Base-by-base conservation (phyloP, 148 eudicot species). In the Linanthus parryae region DNA sequence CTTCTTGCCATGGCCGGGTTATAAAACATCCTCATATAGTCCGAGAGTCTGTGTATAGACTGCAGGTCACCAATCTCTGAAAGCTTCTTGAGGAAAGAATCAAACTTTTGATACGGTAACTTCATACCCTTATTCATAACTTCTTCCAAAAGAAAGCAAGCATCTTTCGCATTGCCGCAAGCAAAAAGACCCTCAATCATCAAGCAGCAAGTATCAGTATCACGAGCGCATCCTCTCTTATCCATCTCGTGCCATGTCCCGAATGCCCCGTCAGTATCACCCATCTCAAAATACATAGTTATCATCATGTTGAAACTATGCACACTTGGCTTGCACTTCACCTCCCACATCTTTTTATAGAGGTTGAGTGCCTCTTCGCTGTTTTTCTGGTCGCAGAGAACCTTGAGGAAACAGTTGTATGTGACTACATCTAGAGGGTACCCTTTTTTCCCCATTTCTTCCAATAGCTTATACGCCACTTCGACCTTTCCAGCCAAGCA, bases 341-440 rank as follows among this genome's bases (percentile, higher is more conserved):
- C 70, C 63, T 71, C 84, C 64, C 67, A 51, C 87, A 92, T 87
- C 63, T 64, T 81, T 24, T 54, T 16, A 53, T 79, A 92, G 34
- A 88, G 82, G 52, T 68, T 69, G 38, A 79, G 41, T 8, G 88
- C 94, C 64, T 84, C 96, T 33, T 68, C 78, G 19, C 74, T 66
- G 46, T 73, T 61, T 61, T 74, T 88, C 40, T 65, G 72, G 47
- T 92, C 94, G 62, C 99, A 92, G 31, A 92, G 80, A 63, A 92
- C 99, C 67, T 87, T 84, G 17, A 92, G 85, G 58, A 92, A 87
- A 71, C 96, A 92, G 55, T 92, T 92, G 69, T 79, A 88, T 15
- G 99, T 77, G 31, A 92, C 96, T 22, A 92, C 81, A 72, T 92
- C 99, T 8, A 85, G 84, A 65, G 99, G 99, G 42, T 77, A 92